phyloP scores from a whole-genome alignment of 148 eudicot species.

The Rheum nobile region DNA sequence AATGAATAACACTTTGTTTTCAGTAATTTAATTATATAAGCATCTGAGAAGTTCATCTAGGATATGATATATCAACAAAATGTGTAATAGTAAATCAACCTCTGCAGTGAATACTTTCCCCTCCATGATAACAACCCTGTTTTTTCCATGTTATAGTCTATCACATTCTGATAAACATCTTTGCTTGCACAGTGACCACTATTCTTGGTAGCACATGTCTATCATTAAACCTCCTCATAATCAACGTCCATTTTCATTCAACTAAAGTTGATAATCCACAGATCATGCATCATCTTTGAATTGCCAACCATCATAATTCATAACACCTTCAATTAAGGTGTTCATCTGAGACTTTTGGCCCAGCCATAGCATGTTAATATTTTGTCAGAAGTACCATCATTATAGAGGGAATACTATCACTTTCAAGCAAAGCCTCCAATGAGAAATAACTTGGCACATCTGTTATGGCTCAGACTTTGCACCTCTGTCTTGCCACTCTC shows the following conservation, averaged over 20 bases:
- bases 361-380: too few species aligned
- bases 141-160: not conserved
- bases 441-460: too few species aligned
- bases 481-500: conserved; percentile 24
- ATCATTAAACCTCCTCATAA: too few species aligned
- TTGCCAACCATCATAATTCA: not conserved
- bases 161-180: not conserved
- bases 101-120: not conserved
- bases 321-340: too few species aligned
- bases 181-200: too few species aligned
- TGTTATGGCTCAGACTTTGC: conserved; percentile 28
- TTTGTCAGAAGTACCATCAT: too few species aligned
- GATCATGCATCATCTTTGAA: not conserved
- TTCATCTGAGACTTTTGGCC: too few species aligned
- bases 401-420: not conserved
- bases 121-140: not conserved
- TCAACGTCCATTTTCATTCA: not conserved
- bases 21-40: not conserved
- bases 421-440: too few species aligned
- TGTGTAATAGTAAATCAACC: not conserved
- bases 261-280: not conserved
- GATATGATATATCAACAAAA: not conserved
- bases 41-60: not conserved
- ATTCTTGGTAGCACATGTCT: too few species aligned
- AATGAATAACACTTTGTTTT: not conserved